A percentile compares a stretch with the other conserved stretches of the same genome.
Evolutionary conservation across 495 filamentous ascomycete species (phyloP).

Genomic region (Penicillium longicatenatum): DNA sequence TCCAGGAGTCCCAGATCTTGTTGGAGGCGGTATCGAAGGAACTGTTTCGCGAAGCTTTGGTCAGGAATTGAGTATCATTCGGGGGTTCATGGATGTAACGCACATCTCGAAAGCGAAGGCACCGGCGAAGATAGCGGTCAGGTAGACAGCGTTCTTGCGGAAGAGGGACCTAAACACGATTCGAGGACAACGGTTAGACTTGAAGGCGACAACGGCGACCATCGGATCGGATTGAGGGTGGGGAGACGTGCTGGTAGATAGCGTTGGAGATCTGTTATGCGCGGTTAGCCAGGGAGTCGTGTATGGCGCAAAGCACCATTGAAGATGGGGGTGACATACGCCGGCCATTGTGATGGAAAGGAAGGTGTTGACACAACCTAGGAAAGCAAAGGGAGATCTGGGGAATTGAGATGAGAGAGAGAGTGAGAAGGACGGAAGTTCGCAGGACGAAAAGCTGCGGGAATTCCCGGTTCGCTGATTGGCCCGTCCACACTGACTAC

Average conservation of each 20-base stretch:
- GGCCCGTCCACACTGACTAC: constrained; percentile 25
- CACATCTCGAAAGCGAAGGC: constrained; percentile 97
- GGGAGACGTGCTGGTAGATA: constrained; percentile 80
- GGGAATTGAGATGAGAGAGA: constrained; percentile 14
- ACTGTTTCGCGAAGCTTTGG: constrained; percentile 48
- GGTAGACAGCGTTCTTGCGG: constrained; percentile 80
- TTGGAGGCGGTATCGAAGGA: constrained; percentile 75
- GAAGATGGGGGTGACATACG: constrained; percentile 26
- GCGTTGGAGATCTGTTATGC: constrained; percentile 53
- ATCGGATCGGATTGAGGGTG: constrained; percentile 14
- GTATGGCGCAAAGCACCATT: not conserved
- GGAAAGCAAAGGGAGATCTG: constrained; percentile 7
- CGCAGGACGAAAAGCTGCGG: constrained; percentile 43
- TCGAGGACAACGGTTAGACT: constrained; percentile 26
- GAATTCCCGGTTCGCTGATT: constrained; percentile 51
- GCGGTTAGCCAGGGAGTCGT: constrained; percentile 33
- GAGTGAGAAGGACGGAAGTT: constrained; percentile 29
- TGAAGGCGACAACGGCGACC: constrained; percentile 17
- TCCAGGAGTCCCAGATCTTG: constrained; percentile 84
- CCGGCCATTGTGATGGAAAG: constrained; percentile 55
- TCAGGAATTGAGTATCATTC: constrained; percentile 15
- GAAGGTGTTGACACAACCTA: constrained; percentile 22
- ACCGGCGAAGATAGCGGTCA: constrained; percentile 78
- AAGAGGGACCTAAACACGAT: constrained; percentile 67
- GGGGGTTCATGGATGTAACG: constrained; percentile 33